Base-by-base conservation (phyloP, 768 basidiomycete species). In the Amanita jacksonii region DNA sequence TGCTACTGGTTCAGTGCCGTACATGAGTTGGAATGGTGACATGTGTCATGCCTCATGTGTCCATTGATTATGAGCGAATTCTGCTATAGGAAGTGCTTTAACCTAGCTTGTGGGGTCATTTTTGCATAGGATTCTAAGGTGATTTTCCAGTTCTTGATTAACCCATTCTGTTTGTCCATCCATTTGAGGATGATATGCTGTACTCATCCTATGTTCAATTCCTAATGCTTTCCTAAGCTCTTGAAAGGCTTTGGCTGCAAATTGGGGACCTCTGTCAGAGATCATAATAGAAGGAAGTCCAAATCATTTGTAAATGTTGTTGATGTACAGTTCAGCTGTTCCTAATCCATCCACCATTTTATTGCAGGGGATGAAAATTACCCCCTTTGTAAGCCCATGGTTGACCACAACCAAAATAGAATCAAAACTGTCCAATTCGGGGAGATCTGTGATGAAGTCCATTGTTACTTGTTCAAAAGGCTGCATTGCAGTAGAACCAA, bases 331-430 rank as follows among this genome's bases (percentile, higher is more conserved):
- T n/a, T 28, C 27, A 6, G 27, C 27, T 6, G 27, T 32, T 46
- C 25, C 50, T 41, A 44, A 27, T 0, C 45, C 22, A 8, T 48
- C 48, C 4, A 51, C 39, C 19, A 28, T 52, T 45, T 56, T 56
- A 3, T 20, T 47, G n/a, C 40, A 45, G 15, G 54, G 49, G 5
- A 54, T 45, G 13, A 55, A 30, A 40, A 58, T 53, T 51, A 53
- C 48, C 49, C 58, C 57, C 52, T 62, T 60, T 16, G 48, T 52
- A 52, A 55, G 50, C 20, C 54, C 47, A 41, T 57, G 54, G 54
- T 58, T 54, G 36, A 62, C 54, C 30, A 59, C 45, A 38, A 48
- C 43, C 42, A 60, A 39, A 16, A 61, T 58, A 8, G 45, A 42
- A 39, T 61, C 50, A 24, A 34, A 49, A 8, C 46, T 50, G 1